phyloP scores from a whole-genome alignment of 148 eudicot species.

The Fagopyrum esculentum region DNA sequence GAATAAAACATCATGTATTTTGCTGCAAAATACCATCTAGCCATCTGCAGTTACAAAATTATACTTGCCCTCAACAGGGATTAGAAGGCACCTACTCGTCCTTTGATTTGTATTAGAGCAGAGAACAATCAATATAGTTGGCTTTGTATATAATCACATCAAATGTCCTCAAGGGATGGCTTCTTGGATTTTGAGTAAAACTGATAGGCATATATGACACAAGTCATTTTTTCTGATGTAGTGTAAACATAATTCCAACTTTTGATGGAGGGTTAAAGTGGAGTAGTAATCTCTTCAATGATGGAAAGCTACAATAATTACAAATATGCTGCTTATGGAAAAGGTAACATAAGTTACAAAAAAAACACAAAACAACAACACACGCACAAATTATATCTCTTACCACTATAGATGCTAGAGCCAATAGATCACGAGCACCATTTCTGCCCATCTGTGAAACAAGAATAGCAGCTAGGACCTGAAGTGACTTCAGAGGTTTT shows the following conservation, averaged over 20 bases:
- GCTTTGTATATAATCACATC: not conserved
- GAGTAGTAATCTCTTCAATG: not conserved
- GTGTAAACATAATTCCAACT: not conserved
- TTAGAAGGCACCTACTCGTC: not conserved
- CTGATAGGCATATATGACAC: not conserved
- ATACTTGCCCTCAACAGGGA: not conserved
- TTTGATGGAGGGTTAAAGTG: not conserved
- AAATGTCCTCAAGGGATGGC: not conserved
- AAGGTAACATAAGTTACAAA: not conserved
- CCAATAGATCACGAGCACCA: conserved; percentile 76
- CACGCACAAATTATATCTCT: conserved; percentile 1
- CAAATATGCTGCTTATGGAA: too few relatives aligned
- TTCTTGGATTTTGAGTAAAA: not conserved
- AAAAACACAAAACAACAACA: not conserved
- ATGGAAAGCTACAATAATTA: not conserved
- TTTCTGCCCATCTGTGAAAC: conserved; percentile 73
- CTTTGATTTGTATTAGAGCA: not conserved
- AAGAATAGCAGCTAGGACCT: conserved; percentile 80
- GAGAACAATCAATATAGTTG: not conserved
- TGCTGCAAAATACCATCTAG: too few relatives aligned
- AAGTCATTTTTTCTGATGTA: not conserved
- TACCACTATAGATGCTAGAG: conserved; percentile 75
- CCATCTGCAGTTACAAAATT: not conserved
- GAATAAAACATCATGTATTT: too few relatives aligned
- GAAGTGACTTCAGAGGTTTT: conserved; percentile 74